Evolutionary conservation across 768 basidiomycete species (phyloP), one percentile per base, ranked within the genome.

Genomic region (Phlegmacium glaucopus): DNA sequence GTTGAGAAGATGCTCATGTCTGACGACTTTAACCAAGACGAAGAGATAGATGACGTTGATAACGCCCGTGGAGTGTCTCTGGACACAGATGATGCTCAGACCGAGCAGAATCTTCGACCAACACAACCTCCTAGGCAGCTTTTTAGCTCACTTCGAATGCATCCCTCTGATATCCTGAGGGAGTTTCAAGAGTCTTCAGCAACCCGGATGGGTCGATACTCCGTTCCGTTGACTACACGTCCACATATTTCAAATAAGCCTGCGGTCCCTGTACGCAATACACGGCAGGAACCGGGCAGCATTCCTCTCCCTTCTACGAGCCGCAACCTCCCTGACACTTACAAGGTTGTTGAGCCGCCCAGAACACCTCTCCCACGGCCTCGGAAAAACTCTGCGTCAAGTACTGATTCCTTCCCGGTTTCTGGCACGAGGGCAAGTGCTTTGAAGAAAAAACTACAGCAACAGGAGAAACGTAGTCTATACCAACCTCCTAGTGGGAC

Each of bases 401-500:
- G 66, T 44, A 40, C 32, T 4, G 64, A 64, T 6, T 59, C 48
- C 11, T 70, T 71, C 47, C 72, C 73, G 1, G 35, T 68, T 17
- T 34, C 30, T 10, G 72, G 72, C 6, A 74, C 74, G 2, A 61
- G 62, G 16, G 73, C 75, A 7, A 67, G 66, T 52, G 62, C 57
- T 9, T 58, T 61, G 15, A 72, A 71, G 55, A 65, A 65, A 48
- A 53, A 44, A 22, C 41, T 59, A 25, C 54, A 62, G 47, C 56
- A 64, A 38, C 49, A 62, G 45, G 66, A 67, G 53, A 72, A 67
- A 38, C 47, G 44, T 11, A 61, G 61, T 8, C 68, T 68, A 0
- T 75, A 71, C 58, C 59, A 53, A 13, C 71, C 73, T 13, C 70
- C 65, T 4, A 42, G 37, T 13, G 71, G 69, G 4, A 72, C 72